These are phyloP conservation scores for Boletales sp. DNA, from an alignment of 768 basidiomycete species.

Conservation along the genomic window DNA sequence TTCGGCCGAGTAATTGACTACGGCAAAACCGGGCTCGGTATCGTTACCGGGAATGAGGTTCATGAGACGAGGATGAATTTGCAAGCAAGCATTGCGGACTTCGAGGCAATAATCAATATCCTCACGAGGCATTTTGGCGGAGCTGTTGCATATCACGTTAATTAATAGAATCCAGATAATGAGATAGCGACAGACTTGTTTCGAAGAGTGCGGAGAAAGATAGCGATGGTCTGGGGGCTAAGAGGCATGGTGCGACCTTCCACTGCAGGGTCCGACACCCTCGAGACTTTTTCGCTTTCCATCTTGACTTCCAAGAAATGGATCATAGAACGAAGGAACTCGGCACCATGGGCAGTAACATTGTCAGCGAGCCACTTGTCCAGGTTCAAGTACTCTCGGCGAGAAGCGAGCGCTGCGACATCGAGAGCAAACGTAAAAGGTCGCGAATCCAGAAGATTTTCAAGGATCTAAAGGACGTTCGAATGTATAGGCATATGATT, in stretches of 20 bases:
- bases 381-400: conserved; percentile 89
- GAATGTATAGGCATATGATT: background rate
- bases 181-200: conserved; percentile 54
- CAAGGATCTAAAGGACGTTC: conserved; percentile 63
- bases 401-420: conserved; percentile 89
- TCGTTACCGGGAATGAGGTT: conserved; percentile 84
- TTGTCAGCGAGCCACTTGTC: conserved; percentile 96
- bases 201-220: conserved; percentile 86
- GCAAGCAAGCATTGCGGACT: conserved; percentile 88
- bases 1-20: conserved; percentile 83
- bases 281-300: conserved; percentile 76
- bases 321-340: conserved; percentile 85
- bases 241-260: conserved; percentile 83
- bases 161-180: conserved; percentile 4
- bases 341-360: conserved; percentile 73
- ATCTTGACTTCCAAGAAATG: conserved; percentile 91
- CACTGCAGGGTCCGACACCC: conserved; percentile 72
- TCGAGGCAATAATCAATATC: conserved; percentile 87
- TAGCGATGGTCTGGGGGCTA: conserved; percentile 85
- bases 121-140: conserved; percentile 66
- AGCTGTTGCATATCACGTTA: conserved; percentile 39
- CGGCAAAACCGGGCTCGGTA: conserved; percentile 85
- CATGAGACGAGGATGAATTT: conserved; percentile 96
- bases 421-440: conserved; percentile 91
- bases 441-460: conserved; percentile 84